phyloP scores from a whole-genome alignment of 2,329 filamentous ascomycete genomes.

The Aotearoamyces nothofagi region DNA sequence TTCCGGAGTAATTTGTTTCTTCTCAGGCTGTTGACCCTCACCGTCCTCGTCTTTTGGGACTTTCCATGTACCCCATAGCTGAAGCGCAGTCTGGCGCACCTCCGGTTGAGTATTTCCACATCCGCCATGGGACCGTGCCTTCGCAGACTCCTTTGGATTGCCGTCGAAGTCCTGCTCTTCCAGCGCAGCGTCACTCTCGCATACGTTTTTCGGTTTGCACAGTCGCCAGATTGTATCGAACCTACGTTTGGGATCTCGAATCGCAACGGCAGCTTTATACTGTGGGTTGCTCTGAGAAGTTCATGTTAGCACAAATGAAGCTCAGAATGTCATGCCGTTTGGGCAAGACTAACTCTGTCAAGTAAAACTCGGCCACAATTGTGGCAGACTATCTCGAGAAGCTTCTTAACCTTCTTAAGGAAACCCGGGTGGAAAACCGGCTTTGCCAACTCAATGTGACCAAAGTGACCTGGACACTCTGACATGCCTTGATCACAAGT shows the following conservation, averaged over 20 bases:
- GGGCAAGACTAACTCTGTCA: conserved; percentile 87
- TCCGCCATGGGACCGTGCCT: conserved; percentile 58
- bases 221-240: conserved; percentile 87
- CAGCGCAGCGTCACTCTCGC: conserved; percentile 60
- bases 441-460: conserved; percentile 93
- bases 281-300: conserved; percentile 61
- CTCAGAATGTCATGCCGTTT: conserved; percentile 35
- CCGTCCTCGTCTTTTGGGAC: conserved; percentile 61
- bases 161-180: conserved; percentile 54
- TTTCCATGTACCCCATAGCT: conserved; percentile 65
- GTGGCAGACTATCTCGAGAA: conserved; percentile 96
- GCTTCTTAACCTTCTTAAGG: conserved; percentile 98
- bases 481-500: conserved; percentile 93
- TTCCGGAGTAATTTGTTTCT: conserved; percentile 68
- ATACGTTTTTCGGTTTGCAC: conserved; percentile 77
- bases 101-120: conserved; percentile 86
- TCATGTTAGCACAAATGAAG: conserved; percentile 45
- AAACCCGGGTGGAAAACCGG: conserved; percentile 94
- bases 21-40: conserved; percentile 53
- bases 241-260: conserved; percentile 83
- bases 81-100: conserved; percentile 75
- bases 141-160: conserved; percentile 34
- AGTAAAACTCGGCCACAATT: conserved; percentile 96
- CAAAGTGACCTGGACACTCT: conserved; percentile 95
- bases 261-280: conserved; percentile 66